phyloP scores from a whole-genome alignment of 2,329 filamentous ascomycete species.

The Scedosporium boydii region DNA sequence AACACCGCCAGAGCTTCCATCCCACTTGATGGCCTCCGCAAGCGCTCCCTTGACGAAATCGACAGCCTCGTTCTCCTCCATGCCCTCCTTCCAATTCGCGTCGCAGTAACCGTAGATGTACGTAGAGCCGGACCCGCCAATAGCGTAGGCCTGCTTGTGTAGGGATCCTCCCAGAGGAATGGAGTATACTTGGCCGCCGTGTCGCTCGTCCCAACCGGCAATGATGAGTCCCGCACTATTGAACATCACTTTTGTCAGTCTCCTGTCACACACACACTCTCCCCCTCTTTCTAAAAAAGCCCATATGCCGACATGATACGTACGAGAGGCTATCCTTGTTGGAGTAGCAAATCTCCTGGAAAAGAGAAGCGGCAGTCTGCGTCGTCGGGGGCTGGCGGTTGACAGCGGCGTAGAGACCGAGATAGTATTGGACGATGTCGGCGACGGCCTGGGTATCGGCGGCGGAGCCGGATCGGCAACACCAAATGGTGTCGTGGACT shows the following conservation, averaged over 20 bases:
- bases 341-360: slow-evolving; percentile 95
- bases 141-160: slow-evolving; percentile 94
- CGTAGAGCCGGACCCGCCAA: slow-evolving; percentile 92
- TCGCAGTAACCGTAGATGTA: slow-evolving; percentile 99
- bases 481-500: slow-evolving; percentile 99
- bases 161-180: slow-evolving; percentile 93
- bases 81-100: slow-evolving; percentile 87
- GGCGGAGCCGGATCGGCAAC: slow-evolving; percentile 93
- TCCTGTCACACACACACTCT: background rate
- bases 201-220: slow-evolving; percentile 91
- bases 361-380: slow-evolving; percentile 88
- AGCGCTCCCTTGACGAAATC: slow-evolving; percentile 87
- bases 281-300: background rate
- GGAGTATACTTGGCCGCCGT: slow-evolving; percentile 94
- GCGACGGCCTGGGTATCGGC: slow-evolving; percentile 97
- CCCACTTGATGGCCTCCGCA: slow-evolving; percentile 97
- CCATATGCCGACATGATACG: background rate
- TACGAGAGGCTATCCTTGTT: slow-evolving; percentile 88
- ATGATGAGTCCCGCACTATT: slow-evolving; percentile 90
- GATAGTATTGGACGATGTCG: slow-evolving; percentile 94
- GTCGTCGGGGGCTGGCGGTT: slow-evolving; percentile 89
- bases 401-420: slow-evolving; percentile 82
- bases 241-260: slow-evolving; percentile 10
- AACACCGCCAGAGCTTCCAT: slow-evolving; percentile 95
- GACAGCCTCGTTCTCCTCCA: slow-evolving; percentile 87